Conservation (phyloP, 2,329 filamentous ascomycete genomes). For the Alternaria ventricosa region DNA sequence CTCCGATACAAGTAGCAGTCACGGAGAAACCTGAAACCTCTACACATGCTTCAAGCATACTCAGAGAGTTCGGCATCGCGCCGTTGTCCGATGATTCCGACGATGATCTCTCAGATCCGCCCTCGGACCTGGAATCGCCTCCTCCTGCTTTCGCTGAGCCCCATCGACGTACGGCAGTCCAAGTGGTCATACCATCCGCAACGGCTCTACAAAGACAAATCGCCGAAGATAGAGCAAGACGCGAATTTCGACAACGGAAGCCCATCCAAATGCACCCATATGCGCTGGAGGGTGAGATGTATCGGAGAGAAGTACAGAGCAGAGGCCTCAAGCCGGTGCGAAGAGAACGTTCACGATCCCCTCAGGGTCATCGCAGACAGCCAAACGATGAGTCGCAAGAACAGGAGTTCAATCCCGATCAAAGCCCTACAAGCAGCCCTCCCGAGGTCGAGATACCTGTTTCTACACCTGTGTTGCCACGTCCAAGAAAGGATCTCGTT, state of each 20-base stretch:
- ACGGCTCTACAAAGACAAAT: constrained; percentile 22
- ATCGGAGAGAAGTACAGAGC: constrained; percentile 52
- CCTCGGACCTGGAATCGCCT: constrained; percentile 28
- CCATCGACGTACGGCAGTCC: constrained; percentile 34
- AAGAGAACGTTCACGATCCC: constrained; percentile 39
- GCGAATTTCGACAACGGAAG: constrained; percentile 54
- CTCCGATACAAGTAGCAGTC: background rate
- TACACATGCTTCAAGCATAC: constrained; percentile 13
- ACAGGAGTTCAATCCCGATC: constrained; percentile 39
- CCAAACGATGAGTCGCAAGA: constrained; percentile 39
- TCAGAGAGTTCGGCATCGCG: constrained; percentile 26
- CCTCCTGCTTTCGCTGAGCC: constrained; percentile 17
- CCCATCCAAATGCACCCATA: constrained; percentile 59
- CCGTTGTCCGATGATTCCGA: constrained; percentile 32
- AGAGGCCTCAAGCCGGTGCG: constrained; percentile 54
- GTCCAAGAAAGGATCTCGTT: constrained; percentile 8
- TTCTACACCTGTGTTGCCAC: constrained; percentile 27
- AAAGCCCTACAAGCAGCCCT: constrained; percentile 27
- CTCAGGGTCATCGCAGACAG: constrained; percentile 22
- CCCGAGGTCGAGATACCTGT: constrained; percentile 32
- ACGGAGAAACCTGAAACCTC: background rate
- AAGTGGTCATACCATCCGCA: constrained; percentile 40
- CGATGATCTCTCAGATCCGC: constrained; percentile 37
- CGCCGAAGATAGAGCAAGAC: constrained; percentile 23
- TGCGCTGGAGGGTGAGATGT: constrained; percentile 52